Evolutionary conservation across 2,329 filamentous ascomycete species (phyloP).

Genomic region (Graphiopsis chlorocephala): DNA sequence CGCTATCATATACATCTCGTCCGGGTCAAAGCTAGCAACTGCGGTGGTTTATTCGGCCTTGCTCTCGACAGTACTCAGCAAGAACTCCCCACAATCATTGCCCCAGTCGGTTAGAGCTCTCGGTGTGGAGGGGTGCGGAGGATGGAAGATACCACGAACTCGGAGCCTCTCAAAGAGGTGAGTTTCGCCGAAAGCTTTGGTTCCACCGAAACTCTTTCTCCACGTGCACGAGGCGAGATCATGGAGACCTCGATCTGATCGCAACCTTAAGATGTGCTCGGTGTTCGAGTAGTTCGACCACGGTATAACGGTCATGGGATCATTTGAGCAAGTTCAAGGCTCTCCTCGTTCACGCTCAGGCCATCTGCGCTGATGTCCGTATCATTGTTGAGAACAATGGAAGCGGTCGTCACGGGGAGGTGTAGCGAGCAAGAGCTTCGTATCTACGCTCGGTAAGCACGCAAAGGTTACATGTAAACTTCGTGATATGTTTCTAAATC

Average conservation of each 20-base stretch:
- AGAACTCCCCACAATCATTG: conserved; percentile 3
- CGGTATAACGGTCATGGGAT: neutral
- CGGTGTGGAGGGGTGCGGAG: conserved; percentile 1
- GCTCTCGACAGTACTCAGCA: neutral
- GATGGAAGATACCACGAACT: neutral
- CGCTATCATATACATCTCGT: neutral
- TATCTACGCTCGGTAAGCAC: no score
- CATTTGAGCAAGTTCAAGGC: neutral
- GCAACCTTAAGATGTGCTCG: neutral
- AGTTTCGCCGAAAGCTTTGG: neutral
- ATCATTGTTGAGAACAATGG: no score
- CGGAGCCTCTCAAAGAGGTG: neutral
- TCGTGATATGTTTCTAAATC: neutral
- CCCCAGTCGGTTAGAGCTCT: conserved; percentile 8
- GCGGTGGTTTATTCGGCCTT: neutral
- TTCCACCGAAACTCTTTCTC: neutral
- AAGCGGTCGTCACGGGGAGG: no score
- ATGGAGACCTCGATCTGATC: neutral
- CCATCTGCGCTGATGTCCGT: no score
- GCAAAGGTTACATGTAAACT: neutral
- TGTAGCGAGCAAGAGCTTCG: no score
- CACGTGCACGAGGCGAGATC: neutral
- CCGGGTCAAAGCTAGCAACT: conserved; percentile 1
- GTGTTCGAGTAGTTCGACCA: neutral
- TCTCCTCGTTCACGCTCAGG: neutral